Evolutionary conservation across 2,329 filamentous ascomycete species (phyloP).

Genomic region (Fusarium palustre): DNA sequence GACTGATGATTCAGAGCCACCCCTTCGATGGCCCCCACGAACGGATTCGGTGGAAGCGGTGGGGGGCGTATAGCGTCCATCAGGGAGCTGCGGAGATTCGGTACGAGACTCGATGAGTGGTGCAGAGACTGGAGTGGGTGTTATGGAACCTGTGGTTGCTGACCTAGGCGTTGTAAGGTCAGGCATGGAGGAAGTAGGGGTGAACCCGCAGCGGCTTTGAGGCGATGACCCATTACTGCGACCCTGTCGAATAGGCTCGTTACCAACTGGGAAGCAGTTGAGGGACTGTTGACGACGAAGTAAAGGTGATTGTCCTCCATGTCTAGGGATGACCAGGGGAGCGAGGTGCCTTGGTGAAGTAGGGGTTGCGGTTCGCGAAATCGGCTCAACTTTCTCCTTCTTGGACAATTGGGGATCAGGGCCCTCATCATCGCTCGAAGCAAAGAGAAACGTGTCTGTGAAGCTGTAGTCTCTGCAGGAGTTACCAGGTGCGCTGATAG

Average conservation of each 20-base stretch:
- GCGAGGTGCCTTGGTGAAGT: slow-evolving; percentile 65
- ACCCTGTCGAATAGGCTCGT: slow-evolving; percentile 57
- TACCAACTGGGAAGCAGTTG: slow-evolving; percentile 60
- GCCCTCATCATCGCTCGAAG: slow-evolving; percentile 42
- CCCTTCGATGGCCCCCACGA: slow-evolving; percentile 59
- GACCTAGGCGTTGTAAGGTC: slow-evolving; percentile 59
- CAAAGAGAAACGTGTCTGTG: slow-evolving; percentile 44
- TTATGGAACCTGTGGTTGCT: slow-evolving; percentile 52
- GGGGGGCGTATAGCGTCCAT: slow-evolving; percentile 50
- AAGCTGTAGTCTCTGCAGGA: slow-evolving; percentile 58
- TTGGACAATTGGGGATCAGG: slow-evolving; percentile 40
- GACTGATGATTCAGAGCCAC: slow-evolving; percentile 66
- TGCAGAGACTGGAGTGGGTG: slow-evolving; percentile 65
- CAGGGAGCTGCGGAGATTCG: slow-evolving; percentile 60
- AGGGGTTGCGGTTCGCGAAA: slow-evolving; percentile 43
- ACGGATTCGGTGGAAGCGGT: slow-evolving; percentile 29
- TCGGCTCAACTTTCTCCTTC: slow-evolving; percentile 36
- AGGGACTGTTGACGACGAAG: slow-evolving; percentile 55
- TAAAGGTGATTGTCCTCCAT: slow-evolving; percentile 32
- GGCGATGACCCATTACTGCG: slow-evolving; percentile 61
- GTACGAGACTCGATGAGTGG: slow-evolving; percentile 56
- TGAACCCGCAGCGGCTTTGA: slow-evolving; percentile 56
- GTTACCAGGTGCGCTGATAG: slow-evolving; percentile 69
- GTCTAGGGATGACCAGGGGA: slow-evolving; percentile 67
- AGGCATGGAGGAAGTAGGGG: slow-evolving; percentile 51